Evolutionary conservation across 495 filamentous ascomycete genomes (phyloP).

Genomic region (Lophium mytilinum): DNA sequence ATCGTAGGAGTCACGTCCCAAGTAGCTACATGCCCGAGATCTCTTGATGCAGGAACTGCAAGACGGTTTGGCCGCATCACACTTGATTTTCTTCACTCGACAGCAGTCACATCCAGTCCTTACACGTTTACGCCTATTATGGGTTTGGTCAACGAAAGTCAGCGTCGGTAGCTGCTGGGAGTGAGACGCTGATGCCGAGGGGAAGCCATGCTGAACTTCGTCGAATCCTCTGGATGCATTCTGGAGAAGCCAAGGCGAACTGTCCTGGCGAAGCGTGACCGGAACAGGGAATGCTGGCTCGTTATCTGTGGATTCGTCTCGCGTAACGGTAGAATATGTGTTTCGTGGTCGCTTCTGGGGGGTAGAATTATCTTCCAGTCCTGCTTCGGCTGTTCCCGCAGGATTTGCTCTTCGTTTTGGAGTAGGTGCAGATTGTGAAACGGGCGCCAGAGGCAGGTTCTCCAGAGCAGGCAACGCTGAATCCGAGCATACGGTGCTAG

Average conservation of each 20-base stretch:
- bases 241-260: neutral
- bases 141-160: neutral
- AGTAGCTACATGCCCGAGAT: no score
- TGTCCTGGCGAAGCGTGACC: neutral
- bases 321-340: no score
- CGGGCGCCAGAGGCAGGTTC: no score
- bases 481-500: neutral
- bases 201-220: neutral
- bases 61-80: slow-evolving; percentile 9
- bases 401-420: no score
- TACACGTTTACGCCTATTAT: neutral
- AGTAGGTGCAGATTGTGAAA: no score
- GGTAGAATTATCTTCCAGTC: no score
- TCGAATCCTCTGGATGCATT: neutral
- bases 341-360: no score
- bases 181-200: neutral
- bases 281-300: neutral
- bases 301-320: no score
- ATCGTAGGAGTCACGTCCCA: no score
- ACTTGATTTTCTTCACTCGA: slow-evolving; percentile 13
- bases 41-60: slow-evolving; percentile 9
- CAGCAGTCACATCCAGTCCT: slow-evolving; percentile 9
- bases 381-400: no score
- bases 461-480: neutral
- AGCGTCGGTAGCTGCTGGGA: neutral